phyloP scores from a whole-genome alignment of 495 filamentous ascomycete species.

The Annulohypoxylon moriforme region DNA sequence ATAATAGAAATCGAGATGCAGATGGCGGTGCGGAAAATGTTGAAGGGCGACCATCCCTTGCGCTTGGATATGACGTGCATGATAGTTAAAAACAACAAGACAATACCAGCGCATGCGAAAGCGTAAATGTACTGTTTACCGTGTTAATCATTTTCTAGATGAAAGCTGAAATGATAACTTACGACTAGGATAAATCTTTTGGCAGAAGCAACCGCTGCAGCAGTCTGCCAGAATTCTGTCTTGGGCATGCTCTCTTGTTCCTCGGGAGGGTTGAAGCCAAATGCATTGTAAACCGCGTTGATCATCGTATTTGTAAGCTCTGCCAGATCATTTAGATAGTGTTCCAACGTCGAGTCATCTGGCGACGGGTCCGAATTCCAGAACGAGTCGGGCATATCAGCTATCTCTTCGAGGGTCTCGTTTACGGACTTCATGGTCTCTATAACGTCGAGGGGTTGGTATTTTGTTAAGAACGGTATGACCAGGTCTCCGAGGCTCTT shows the following conservation, averaged over 20 bases:
- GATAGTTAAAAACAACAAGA: slow-evolving; percentile 54
- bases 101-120: slow-evolving; percentile 57
- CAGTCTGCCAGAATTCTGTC: slow-evolving; percentile 25
- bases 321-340: slow-evolving; percentile 22
- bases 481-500: slow-evolving; percentile 26
- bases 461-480: slow-evolving; percentile 42
- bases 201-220: slow-evolving; percentile 27
- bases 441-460: slow-evolving; percentile 34
- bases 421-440: slow-evolving; percentile 36
- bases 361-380: slow-evolving; percentile 23
- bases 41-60: slow-evolving; percentile 48
- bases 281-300: slow-evolving; percentile 45
- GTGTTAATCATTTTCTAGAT: neutral
- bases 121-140: slow-evolving; percentile 54
- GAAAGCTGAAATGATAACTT: slow-evolving; percentile 25
- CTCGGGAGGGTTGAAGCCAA: slow-evolving; percentile 48
- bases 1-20: slow-evolving; percentile 50
- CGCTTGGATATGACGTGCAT: slow-evolving; percentile 53
- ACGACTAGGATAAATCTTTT: slow-evolving; percentile 47
- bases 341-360: slow-evolving; percentile 7
- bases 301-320: slow-evolving; percentile 45
- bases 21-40: slow-evolving; percentile 51
- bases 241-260: slow-evolving; percentile 11
- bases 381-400: slow-evolving; percentile 42
- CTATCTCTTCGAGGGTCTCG: slow-evolving; percentile 37